These are phyloP conservation scores for Herpetomonas samuelpessoai DNA, from an alignment of 208 protist genomes.

Conservation along the genomic window DNA sequence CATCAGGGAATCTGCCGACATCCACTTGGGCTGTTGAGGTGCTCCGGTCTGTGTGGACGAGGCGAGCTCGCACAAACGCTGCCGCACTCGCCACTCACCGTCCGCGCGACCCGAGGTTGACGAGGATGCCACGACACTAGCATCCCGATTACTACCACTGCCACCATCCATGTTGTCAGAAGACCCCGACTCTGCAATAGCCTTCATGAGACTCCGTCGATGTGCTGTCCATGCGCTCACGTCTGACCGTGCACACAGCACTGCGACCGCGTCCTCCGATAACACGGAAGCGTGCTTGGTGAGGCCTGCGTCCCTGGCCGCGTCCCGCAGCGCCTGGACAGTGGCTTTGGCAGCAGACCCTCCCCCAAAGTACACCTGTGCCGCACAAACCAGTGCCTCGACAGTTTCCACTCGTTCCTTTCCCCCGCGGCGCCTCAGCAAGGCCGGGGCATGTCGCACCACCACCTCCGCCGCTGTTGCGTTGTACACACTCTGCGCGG, in stretches of 20 bases:
- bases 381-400: neutral
- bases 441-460: neutral
- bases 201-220: too few species aligned
- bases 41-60: neutral
- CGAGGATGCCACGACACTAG: too few species aligned
- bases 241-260: too few species aligned
- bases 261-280: neutral
- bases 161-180: too few species aligned
- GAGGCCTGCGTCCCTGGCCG: neutral
- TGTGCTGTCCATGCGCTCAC: too few species aligned
- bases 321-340: neutral
- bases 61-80: neutral
- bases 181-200: too few species aligned
- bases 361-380: neutral
- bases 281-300: neutral
- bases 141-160: too few species aligned
- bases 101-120: too few species aligned
- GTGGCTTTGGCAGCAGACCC: neutral
- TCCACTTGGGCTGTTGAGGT: neutral
- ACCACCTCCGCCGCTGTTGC: constrained; percentile 5
- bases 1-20: neutral
- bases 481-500: neutral
- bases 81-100: neutral
- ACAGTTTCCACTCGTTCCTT: neutral
- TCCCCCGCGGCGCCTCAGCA: neutral